These are phyloP conservation scores for Xylariaceae sp. DNA, from an alignment of 2,329 filamentous ascomycete genomes.

Conservation along the genomic window DNA sequence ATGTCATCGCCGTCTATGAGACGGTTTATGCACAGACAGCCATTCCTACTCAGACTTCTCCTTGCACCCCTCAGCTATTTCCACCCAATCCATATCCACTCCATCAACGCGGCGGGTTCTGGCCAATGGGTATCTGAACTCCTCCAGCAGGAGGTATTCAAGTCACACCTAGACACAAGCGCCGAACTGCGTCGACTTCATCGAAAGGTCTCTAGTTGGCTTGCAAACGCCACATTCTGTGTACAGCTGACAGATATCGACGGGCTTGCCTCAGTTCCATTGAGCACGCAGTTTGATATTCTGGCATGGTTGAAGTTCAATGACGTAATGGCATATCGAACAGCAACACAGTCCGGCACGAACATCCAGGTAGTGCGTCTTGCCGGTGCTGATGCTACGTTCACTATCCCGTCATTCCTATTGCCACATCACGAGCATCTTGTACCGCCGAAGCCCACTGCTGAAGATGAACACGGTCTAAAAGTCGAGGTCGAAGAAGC, in stretches of 20 bases:
- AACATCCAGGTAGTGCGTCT: constrained; percentile 47
- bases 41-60: constrained; percentile 44
- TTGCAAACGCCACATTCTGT: constrained; percentile 50
- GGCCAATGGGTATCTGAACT: constrained; percentile 46
- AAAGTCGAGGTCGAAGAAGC: constrained; percentile 37
- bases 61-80: constrained; percentile 48
- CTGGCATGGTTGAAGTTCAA: constrained; percentile 39
- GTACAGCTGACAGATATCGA: constrained; percentile 42
- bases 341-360: constrained; percentile 37
- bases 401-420: constrained; percentile 45
- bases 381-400: constrained; percentile 46
- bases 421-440: constrained; percentile 54
- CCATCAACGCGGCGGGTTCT: constrained; percentile 46
- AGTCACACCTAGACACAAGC: constrained; percentile 40
- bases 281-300: constrained; percentile 46
- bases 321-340: constrained; percentile 48
- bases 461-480: constrained; percentile 31
- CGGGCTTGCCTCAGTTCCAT: constrained; percentile 43
- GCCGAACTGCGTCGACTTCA: constrained; percentile 43
- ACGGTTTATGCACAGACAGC: constrained; percentile 44
- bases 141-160: constrained; percentile 46
- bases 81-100: constrained; percentile 47
- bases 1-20: constrained; percentile 31
- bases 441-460: constrained; percentile 38
- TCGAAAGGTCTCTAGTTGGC: constrained; percentile 44